Evolutionary conservation across 768 basidiomycete species (phyloP).

Genomic region (Podaxis mareebaensis): DNA sequence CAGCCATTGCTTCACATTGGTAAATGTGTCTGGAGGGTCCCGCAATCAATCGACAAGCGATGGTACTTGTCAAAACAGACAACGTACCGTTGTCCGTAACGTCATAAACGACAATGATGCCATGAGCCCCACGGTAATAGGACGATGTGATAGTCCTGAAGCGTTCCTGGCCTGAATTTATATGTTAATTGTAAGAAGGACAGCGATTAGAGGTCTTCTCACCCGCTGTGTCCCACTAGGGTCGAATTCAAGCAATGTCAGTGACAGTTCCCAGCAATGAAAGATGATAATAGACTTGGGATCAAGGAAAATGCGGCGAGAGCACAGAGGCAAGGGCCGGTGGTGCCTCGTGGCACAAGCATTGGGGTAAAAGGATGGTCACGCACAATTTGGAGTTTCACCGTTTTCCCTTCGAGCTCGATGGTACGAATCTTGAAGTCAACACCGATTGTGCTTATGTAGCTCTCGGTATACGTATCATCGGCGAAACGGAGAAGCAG

Average conservation of each 20-base stretch:
- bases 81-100: constrained; percentile 87
- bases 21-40: constrained; percentile 72
- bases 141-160: constrained; percentile 99
- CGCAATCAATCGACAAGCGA: constrained; percentile 5
- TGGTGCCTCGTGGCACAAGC: constrained; percentile 15
- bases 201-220: constrained; percentile 22
- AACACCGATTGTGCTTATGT: constrained; percentile 97
- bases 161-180: constrained; percentile 80
- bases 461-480: constrained; percentile 97
- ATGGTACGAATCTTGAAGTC: constrained; percentile 99
- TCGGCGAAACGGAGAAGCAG: constrained; percentile 91
- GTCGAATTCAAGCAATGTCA: neutral
- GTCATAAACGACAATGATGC: constrained; percentile 98
- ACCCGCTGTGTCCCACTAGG: constrained; percentile 98
- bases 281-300: neutral
- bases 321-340: neutral
- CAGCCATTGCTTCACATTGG: constrained; percentile 94
- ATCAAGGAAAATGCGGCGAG: neutral
- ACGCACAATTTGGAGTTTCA: constrained; percentile 97
- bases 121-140: constrained; percentile 99
- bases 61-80: neutral
- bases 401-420: constrained; percentile 97
- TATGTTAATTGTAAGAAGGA: constrained; percentile 8
- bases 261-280: neutral
- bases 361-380: constrained; percentile 17